Percentiles rank a stretch among this genome's conserved stretches.
phyloP scores from a whole-genome alignment of 129 eudicot species.

The Artemisia tridentata region DNA sequence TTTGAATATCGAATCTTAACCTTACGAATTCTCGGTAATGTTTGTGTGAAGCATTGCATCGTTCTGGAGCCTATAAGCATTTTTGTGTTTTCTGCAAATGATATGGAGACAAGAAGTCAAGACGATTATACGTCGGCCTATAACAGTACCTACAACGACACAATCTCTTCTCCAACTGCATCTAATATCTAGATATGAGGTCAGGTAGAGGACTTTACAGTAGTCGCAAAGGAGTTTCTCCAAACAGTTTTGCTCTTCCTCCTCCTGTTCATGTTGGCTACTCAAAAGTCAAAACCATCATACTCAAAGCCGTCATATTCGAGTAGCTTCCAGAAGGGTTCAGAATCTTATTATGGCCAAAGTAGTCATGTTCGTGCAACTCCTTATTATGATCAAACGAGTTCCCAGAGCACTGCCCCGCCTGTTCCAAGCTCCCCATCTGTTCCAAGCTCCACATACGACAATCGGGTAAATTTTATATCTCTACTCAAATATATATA shows the following conservation, averaged over 20 bases:
- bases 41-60: conserved; percentile 68
- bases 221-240: conserved; percentile 54
- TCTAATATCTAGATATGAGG: too few species aligned
- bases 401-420: conserved; percentile 35
- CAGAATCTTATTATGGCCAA: conserved; percentile 49
- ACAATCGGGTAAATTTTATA: conserved; percentile 51
- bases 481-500: not conserved
- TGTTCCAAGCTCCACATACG: conserved; percentile 59
- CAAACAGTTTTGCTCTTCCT: conserved; percentile 75
- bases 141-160: not conserved
- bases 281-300: conserved; percentile 17
- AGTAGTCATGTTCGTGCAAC: conserved; percentile 35
- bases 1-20: not conserved
- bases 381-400: conserved; percentile 16
- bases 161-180: conserved; percentile 9
- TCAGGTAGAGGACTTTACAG: too few species aligned
- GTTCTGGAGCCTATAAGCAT: conserved; percentile 71
- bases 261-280: conserved; percentile 52
- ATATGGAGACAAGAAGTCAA: conserved; percentile 21
- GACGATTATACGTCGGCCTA: conserved; percentile 20
- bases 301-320: conserved; percentile 52
- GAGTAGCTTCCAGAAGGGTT: conserved; percentile 52
- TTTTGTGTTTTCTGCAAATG: too few species aligned
- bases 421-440: conserved; percentile 64
- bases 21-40: not conserved